phyloP scores from a whole-genome alignment of 2,329 filamentous ascomycete species.

The Hortaea werneckii region DNA sequence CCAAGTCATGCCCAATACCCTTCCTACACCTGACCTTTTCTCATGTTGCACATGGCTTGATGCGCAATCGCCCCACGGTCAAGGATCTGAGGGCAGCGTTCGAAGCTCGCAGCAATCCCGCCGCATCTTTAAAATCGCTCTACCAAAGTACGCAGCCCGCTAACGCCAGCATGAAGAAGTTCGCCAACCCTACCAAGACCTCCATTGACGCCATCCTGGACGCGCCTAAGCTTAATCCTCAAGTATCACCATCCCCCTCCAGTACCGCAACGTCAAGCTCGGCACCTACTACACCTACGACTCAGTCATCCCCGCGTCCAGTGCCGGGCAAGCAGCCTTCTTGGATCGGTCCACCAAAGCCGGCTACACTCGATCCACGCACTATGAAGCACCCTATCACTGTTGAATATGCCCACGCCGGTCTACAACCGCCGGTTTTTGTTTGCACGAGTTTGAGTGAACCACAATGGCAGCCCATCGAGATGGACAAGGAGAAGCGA shows the following conservation, averaged over 20 bases:
- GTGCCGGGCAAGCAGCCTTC: constrained; percentile 9
- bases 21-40: background rate
- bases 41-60: background rate
- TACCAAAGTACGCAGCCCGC: background rate
- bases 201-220: constrained; percentile 4
- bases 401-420: constrained; percentile 52
- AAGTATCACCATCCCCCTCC: background rate
- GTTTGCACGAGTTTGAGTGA: constrained; percentile 59
- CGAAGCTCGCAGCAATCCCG: background rate
- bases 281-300: background rate
- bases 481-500: constrained; percentile 49
- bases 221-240: background rate
- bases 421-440: constrained; percentile 56
- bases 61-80: background rate
- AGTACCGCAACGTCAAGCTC: background rate
- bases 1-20: background rate
- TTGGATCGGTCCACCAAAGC: constrained; percentile 21
- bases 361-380: constrained; percentile 8
- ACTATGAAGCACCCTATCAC: constrained; percentile 35
- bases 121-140: background rate
- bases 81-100: constrained; percentile 2
- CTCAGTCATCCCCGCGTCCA: background rate
- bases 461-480: constrained; percentile 55
- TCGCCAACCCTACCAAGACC: constrained; percentile 1
- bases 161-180: constrained; percentile 1